phyloP scores from a whole-genome alignment of 2,329 filamentous ascomycete genomes.

The Microsporum ferrugineum region DNA sequence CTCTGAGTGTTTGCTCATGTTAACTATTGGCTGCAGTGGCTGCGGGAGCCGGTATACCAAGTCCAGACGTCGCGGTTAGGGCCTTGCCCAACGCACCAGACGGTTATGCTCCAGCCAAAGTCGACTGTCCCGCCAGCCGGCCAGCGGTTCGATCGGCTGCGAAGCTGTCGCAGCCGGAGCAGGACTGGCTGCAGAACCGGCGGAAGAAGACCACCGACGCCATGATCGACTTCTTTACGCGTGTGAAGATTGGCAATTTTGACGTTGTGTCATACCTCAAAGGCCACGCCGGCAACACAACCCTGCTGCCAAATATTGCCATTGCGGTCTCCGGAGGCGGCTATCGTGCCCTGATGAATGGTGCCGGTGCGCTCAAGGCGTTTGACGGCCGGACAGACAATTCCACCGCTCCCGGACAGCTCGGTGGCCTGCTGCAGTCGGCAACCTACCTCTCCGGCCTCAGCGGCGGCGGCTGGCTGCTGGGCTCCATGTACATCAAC shows the following conservation, averaged over 20 bases:
- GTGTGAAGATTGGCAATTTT: constrained; percentile 65
- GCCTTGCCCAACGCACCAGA: constrained; percentile 48
- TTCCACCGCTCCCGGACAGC: constrained; percentile 51
- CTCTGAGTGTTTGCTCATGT: too few relatives aligned
- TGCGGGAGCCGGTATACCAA: neutral
- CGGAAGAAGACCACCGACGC: constrained; percentile 61
- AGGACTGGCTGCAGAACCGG: constrained; percentile 59
- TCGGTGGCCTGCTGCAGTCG: constrained; percentile 71
- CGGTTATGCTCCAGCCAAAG: constrained; percentile 58
- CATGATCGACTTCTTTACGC: constrained; percentile 61
- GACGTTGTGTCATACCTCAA: constrained; percentile 65
- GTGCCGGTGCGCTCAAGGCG: constrained; percentile 65
- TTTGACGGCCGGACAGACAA: constrained; percentile 62
- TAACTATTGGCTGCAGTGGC: neutral
- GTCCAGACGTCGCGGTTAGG: constrained; percentile 16
- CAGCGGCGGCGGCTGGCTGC: constrained; percentile 73
- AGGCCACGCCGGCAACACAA: constrained; percentile 43
- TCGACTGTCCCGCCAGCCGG: constrained; percentile 57
- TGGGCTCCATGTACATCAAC: constrained; percentile 65
- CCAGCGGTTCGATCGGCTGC: constrained; percentile 57
- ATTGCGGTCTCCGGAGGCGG: constrained; percentile 75
- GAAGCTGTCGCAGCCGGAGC: constrained; percentile 56
- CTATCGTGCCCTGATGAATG: constrained; percentile 75
- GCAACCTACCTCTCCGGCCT: constrained; percentile 71
- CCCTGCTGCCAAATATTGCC: constrained; percentile 55